A percentile compares a stretch with the other conserved stretches of the same genome.
These are phyloP conservation scores for Emericellopsis terricola DNA, from an alignment of 495 filamentous ascomycete genomes.

Conservation along the genomic window DNA sequence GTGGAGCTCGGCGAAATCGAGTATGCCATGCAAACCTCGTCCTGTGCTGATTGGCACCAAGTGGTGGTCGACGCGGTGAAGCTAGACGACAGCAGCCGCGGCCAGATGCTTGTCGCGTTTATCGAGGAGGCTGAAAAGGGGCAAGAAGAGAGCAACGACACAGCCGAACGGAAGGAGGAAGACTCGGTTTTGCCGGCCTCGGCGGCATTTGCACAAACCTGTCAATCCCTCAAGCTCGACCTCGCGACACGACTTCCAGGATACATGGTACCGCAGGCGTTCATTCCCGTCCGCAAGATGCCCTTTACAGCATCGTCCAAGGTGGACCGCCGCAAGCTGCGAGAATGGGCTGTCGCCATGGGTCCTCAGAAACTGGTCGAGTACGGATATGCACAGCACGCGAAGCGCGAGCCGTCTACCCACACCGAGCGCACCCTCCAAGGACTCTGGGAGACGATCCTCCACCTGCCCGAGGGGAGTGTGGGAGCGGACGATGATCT, in stretches of 20 bases:
- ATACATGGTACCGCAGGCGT: constrained; percentile 45
- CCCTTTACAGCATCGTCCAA: constrained; percentile 41
- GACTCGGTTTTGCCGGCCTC: too few relatives aligned
- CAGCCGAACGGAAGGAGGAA: too few relatives aligned
- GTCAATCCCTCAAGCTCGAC: too few relatives aligned
- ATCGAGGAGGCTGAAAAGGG: too few relatives aligned
- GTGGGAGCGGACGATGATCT: constrained; percentile 40
- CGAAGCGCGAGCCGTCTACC: not conserved
- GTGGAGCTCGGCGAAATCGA: constrained; percentile 52
- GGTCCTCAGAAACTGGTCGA: constrained; percentile 8
- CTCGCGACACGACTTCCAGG: too few relatives aligned
- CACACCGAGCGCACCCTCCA: not conserved
- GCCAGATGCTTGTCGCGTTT: too few relatives aligned
- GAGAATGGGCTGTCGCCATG: constrained; percentile 14
- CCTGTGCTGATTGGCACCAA: too few relatives aligned
- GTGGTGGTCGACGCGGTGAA: too few relatives aligned
- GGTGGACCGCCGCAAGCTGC: constrained; percentile 38
- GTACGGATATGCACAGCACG: not conserved
- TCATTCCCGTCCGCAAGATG: constrained; percentile 36
- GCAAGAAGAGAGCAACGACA: too few relatives aligned
- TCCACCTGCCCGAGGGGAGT: not conserved
- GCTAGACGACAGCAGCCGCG: too few relatives aligned
- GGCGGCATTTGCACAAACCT: too few relatives aligned
- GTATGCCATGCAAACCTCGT: too few relatives aligned
- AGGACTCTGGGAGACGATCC: not conserved